Conservation (phyloP, 371 early-diverging fungal genomes). For the Actinomortierella wolfii region DNA sequence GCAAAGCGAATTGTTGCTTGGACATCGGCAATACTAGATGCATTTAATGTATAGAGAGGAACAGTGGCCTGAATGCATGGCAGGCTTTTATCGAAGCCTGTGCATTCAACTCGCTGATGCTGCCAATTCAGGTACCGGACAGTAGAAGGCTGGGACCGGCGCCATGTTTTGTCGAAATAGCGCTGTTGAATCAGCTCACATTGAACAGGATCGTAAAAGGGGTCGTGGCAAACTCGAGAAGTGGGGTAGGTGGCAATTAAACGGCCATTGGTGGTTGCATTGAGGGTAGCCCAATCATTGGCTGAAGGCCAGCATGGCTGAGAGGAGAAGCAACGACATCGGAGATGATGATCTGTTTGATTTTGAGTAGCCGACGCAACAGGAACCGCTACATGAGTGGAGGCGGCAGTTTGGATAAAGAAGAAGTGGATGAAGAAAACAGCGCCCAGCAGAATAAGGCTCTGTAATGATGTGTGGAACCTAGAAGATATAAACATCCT, state of each 20-base stretch:
- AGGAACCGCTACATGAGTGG: too few species aligned
- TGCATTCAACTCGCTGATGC: neutral
- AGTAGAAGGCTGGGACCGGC: neutral
- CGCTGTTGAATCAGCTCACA: neutral
- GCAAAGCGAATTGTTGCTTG: constrained; percentile 37
- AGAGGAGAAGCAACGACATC: too few species aligned
- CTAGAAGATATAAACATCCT: too few species aligned
- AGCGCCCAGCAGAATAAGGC: too few species aligned
- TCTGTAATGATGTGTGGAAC: too few species aligned
- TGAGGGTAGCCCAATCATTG: too few species aligned
- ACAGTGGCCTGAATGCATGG: neutral
- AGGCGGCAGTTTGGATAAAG: too few species aligned
- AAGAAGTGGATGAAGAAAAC: too few species aligned
- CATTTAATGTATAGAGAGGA: neutral
- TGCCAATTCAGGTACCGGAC: neutral
- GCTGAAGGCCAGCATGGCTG: too few species aligned
- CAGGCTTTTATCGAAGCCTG: neutral
- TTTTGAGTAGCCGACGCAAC: too few species aligned
- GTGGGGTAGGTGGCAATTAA: neutral
- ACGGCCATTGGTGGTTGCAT: too few species aligned
- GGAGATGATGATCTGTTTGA: too few species aligned
- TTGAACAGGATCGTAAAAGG: neutral
- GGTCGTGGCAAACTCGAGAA: neutral
- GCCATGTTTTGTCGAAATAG: neutral
- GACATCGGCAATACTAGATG: constrained; percentile 8